These are phyloP conservation scores for Pyronema omphalodes DNA, from an alignment of 495 filamentous ascomycete species.

Conservation along the genomic window DNA sequence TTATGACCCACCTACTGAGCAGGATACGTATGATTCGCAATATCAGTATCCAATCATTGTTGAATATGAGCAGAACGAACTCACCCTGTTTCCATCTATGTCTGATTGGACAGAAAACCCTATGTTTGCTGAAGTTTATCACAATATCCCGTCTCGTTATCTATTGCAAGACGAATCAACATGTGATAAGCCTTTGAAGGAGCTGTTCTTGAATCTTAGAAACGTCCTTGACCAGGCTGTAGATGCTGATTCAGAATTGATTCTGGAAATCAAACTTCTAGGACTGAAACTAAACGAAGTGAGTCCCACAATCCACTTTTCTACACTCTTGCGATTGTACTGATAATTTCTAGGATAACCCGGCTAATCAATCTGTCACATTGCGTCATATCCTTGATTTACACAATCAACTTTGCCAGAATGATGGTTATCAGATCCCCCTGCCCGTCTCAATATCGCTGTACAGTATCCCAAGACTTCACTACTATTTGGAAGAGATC, in stretches of 20 bases:
- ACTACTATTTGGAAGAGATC: conserved; percentile 11
- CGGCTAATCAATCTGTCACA: conserved; percentile 18
- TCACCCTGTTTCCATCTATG: conserved; percentile 17
- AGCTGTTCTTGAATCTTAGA: conserved; percentile 17
- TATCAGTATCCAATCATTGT: conserved; percentile 18
- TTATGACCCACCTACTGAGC: not conserved
- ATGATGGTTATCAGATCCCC: conserved; percentile 17
- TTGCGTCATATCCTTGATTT: conserved; percentile 21
- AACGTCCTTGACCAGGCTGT: conserved; percentile 18
- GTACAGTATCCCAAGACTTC: conserved; percentile 13
- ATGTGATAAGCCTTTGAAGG: conserved; percentile 17
- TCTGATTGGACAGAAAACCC: conserved; percentile 11
- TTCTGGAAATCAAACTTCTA: conserved; percentile 21
- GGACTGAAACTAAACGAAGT: conserved; percentile 24
- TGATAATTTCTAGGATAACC: conserved; percentile 12
- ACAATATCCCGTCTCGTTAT: conserved; percentile 13
- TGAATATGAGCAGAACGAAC: conserved; percentile 17
- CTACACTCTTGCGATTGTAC: not conserved
- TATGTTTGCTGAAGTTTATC: conserved; percentile 3
- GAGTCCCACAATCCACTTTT: not conserved
- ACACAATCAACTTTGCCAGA: conserved; percentile 17
- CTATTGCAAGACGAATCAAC: conserved; percentile 15
- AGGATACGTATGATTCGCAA: not conserved
- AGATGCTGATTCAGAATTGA: conserved; percentile 13
- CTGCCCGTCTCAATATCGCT: conserved; percentile 14